Percentiles rank a stretch among this genome's conserved stretches.
Evolutionary conservation across 2,329 filamentous ascomycete genomes (phyloP).

Genomic region (Fusarium sp.): DNA sequence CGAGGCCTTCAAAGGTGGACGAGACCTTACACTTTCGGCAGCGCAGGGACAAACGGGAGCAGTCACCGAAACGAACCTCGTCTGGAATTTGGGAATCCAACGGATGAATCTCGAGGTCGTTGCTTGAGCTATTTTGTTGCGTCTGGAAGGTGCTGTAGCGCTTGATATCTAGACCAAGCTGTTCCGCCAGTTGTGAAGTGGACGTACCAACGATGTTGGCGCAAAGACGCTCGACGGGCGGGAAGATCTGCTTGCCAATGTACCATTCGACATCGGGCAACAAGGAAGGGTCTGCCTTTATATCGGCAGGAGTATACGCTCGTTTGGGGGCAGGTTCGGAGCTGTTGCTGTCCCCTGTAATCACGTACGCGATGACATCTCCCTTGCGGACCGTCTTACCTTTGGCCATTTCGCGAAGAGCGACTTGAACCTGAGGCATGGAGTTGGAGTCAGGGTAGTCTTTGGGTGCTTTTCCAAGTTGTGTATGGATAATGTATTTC

Average conservation of each 20-base stretch:
- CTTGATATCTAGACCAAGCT: slow-evolving; percentile 88
- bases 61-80: slow-evolving; percentile 86
- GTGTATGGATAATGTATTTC: slow-evolving; percentile 98
- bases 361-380: slow-evolving; percentile 96
- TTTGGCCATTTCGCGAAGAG: slow-evolving; percentile 84
- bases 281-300: slow-evolving; percentile 79
- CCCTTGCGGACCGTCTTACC: slow-evolving; percentile 92
- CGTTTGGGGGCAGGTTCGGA: slow-evolving; percentile 85
- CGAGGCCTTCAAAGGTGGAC: slow-evolving; percentile 81
- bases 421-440: slow-evolving; percentile 98
- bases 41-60: slow-evolving; percentile 78
- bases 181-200: slow-evolving; percentile 88
- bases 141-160: slow-evolving; percentile 74
- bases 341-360: slow-evolving; percentile 77
- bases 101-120: slow-evolving; percentile 82
- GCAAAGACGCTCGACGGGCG: slow-evolving; percentile 95
- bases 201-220: slow-evolving; percentile 96
- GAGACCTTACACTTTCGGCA: slow-evolving; percentile 83
- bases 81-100: slow-evolving; percentile 96
- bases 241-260: slow-evolving; percentile 97
- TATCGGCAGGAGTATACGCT: slow-evolving; percentile 86
- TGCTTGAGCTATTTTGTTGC: slow-evolving; percentile 62
- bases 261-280: slow-evolving; percentile 97
- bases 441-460: slow-evolving; percentile 94
- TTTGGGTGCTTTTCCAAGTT: slow-evolving; percentile 91